Evolutionary conservation across 768 basidiomycete species (phyloP), one percentile per base, ranked within the genome.

Genomic region (Tylopilus sp.): DNA sequence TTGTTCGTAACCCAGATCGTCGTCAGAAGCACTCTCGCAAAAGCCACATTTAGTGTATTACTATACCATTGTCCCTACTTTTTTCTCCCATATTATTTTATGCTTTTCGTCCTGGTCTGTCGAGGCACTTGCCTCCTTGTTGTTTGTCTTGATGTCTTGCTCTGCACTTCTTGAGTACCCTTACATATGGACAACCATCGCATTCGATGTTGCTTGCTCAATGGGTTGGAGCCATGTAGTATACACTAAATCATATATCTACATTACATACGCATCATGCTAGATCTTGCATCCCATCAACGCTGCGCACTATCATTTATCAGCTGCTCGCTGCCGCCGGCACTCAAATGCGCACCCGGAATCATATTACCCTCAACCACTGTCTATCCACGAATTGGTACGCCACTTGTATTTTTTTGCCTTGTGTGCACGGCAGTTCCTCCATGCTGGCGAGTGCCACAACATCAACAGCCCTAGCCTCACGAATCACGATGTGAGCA

Each of bases 181-280:
- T 35, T 56, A 52, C 31, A 47, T 51, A 57, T 22, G 65, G 67
- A 69, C 68, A 53, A 43, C 11, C 45, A 58, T 44, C 39, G 40
- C 65, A 66, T 42, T 39, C 58, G 25, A 66, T 60, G 48, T 56
- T 53, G 44, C 53, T 58, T 51, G 64, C 39, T 59, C 54, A 38
- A 53, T 40, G 45, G 67, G 63, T 57, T 65, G 68, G 65, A 69
- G 60, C 51, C 65, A 67, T 67, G 68, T 67, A 67, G 53, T 69
- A 65, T 63, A 69, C 28, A 47, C 38, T 55, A 48, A 53, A 47
- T 52, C 67, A 65, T 55, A 62, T 55, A 49, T 56, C 44, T 67
- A 69, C 56, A 44, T 59, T 56, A 64, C 59, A 59, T 59, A 57
- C 58, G n/a, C 55, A 55, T 51, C 54, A 33, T 56, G 47, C 53